Evolutionary conservation across 1,284 basidiomycete genomes (phyloP), one percentile per base, ranked within the genome.

Genomic region (Marasmius tenuissimus): DNA sequence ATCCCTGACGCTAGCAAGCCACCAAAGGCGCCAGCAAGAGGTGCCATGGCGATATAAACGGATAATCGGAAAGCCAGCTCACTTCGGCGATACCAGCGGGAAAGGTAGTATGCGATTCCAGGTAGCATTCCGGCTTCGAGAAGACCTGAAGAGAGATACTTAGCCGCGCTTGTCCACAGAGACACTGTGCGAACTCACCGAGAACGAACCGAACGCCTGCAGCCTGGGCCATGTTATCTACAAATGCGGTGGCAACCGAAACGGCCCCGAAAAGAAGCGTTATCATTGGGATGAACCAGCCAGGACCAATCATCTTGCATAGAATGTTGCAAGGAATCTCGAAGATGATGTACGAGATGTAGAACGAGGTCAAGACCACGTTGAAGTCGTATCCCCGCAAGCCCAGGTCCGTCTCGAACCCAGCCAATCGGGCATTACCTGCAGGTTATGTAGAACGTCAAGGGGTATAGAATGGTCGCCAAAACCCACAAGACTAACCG

Each of bases 321-420:
- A 37, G 1, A 2, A 54, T 54, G 35, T 54, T 54, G 16, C 7
- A 54, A 1, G 52, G 52, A 7, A 54, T 54, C 34, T 54, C 52
- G 34, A 54, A 54, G 4, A 54, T 38, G 34, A 54, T 54, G 34
- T 54, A 54, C 12, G 52, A 60, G 5, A 60, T 34, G 22, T 55
- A 60, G 59, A 61, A 61, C 37, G 50, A 9, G 5, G 60, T 49
- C 3, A 61, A 40, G 7, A 59, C 49, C 18, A 58, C 49, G 45
- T 64, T 64, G 20, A 61, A 64, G 45, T 64, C 63, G 51, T 57
- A 61, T n/a, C 63, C 60, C 4, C 11, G 14, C 42, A 64, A 20
- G 7, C 53, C 53, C 1, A 64, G 53, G 49, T 64, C 63, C 20
- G 42, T 51, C 48, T 64, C 61, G 14, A 64, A 20, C 37, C 63